Evolutionary conservation across 345 rosid genomes (phyloP), one percentile per base, ranked within the genome.

Genomic region (Rhizophora apiculata): DNA sequence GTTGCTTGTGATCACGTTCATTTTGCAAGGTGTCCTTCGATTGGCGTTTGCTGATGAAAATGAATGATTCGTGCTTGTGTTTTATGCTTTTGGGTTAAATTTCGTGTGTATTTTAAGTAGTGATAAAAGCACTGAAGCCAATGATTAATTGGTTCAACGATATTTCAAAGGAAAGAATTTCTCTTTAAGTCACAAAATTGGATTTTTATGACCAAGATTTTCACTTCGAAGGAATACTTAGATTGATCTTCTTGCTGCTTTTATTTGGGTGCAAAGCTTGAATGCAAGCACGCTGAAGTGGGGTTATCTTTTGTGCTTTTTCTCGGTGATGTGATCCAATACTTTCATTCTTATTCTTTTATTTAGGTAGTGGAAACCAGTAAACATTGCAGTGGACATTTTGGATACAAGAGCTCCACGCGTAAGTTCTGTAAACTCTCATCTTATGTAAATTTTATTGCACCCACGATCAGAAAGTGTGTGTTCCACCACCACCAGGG

Each of bases 301-400:
- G 60, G 34, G 13, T 36, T 27, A 15, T 22, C 22, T 9, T 46
- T 43, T 55, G 60, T 55, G 60, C 60, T 22, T 8, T 55, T 8
- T 55, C 15, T 22, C 60, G 6, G 27, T 55, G 30, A 55, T 55
- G 30, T 26, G 22, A 13, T 9, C 18, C 27, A 55, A 26, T 24
- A 10, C n/a, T 26, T 55, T 26, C 15, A 26, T 55, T 55, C 29
- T 55, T 26, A 2, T 11, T 24, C 60, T 11, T 20, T 19, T 37
- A 68, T 55, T 56, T 88, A 94, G 97, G 96, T 89, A 37, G 80
- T 86, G 82, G 78, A 80, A 75, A 84, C 88, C 64, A 81, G 91
- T 74, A 84, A 72, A 5, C 87, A 81, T 54, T 82, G 93, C 71
- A 64, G 74, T 73, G 75, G 52, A 9, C 84, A 75, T 68, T 86